phyloP scores from a whole-genome alignment of 192 early-diverging fungal genomes.

The Linnemannia zychae region DNA sequence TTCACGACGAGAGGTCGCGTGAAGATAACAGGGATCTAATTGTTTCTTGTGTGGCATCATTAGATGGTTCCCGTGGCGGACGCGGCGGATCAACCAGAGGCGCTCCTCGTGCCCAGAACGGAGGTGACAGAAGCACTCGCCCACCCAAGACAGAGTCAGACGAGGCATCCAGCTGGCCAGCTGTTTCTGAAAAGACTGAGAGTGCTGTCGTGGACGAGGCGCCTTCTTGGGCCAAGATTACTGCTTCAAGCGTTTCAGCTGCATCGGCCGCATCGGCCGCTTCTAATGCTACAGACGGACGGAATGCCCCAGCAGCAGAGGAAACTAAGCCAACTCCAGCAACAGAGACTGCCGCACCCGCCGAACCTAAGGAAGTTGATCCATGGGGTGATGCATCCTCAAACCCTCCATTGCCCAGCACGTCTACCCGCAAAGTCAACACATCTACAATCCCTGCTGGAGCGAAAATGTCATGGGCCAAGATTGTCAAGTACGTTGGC shows the following conservation, averaged over 20 bases:
- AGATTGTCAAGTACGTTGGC: conserved; percentile 71
- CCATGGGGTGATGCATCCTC: conserved; percentile 29
- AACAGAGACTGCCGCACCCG: conserved; percentile 13
- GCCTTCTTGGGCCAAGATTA: conserved; percentile 63
- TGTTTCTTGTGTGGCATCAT: not conserved
- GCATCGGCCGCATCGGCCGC: conserved; percentile 19
- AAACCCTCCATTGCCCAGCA: conserved; percentile 9
- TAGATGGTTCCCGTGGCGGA: conserved; percentile 75
- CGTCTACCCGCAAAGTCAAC: conserved; percentile 45
- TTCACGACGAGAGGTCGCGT: not conserved
- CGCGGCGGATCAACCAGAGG: conserved; percentile 66
- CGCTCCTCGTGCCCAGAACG: conserved; percentile 47
- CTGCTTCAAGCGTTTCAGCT: conserved; percentile 12
- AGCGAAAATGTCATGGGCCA: conserved; percentile 71
- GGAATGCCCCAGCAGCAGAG: not conserved
- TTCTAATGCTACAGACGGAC: conserved; percentile 1
- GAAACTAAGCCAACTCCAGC: conserved; percentile 9
- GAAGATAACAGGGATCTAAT: not conserved
- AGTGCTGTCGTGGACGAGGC: conserved; percentile 24
- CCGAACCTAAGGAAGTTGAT: conserved; percentile 33
- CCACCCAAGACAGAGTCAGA: conserved; percentile 33
- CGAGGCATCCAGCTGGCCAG: conserved; percentile 19
- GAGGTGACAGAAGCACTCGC: conserved; percentile 36
- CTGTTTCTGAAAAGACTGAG: conserved; percentile 28
- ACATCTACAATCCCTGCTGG: conserved; percentile 54